Evolutionary conservation across 192 early-diverging fungal genomes (phyloP).

Genomic region (Spizellomyces sp.): DNA sequence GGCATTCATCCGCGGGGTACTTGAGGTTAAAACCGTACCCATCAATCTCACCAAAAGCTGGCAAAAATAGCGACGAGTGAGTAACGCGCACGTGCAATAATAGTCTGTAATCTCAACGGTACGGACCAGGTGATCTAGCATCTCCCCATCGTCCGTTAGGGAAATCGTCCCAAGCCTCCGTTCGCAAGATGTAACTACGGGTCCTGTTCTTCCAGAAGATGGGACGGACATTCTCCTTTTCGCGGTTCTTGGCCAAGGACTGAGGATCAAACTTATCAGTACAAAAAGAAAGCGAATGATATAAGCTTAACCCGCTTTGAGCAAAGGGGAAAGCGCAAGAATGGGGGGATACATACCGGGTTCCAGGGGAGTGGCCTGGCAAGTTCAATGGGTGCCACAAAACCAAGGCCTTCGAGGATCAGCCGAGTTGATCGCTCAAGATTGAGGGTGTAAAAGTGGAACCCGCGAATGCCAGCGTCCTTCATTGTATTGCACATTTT

Average conservation of each 20-base stretch:
- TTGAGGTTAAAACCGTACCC: constrained; percentile 83
- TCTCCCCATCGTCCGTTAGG: constrained; percentile 99
- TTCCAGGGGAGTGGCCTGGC: constrained; percentile 79
- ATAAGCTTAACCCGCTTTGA: background rate
- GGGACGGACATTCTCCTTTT: constrained; percentile 94
- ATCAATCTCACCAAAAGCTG: constrained; percentile 60
- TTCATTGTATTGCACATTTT: constrained; percentile 78
- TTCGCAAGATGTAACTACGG: constrained; percentile 85
- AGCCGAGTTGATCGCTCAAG: constrained; percentile 85
- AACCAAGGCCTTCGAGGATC: constrained; percentile 83
- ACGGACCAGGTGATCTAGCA: constrained; percentile 86
- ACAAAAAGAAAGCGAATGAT: constrained; percentile 3
- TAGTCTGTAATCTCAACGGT: background rate
- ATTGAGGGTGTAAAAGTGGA: constrained; percentile 96
- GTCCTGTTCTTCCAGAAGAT: constrained; percentile 99
- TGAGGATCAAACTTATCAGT: constrained; percentile 27
- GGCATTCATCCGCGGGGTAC: constrained; percentile 64
- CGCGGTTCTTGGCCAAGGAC: constrained; percentile 81
- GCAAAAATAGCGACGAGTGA: background rate
- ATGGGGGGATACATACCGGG: constrained; percentile 54
- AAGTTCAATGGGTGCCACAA: constrained; percentile 72
- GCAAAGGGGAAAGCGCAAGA: constrained; percentile 3
- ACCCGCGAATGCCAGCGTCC: constrained; percentile 69
- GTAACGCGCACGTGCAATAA: background rate
- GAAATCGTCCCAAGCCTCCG: constrained; percentile 96